Percentiles rank a stretch among this genome's conserved stretches.
Evolutionary conservation across 495 filamentous ascomycete species (phyloP).

Genomic region (Hypoxylon lienhwacheense): DNA sequence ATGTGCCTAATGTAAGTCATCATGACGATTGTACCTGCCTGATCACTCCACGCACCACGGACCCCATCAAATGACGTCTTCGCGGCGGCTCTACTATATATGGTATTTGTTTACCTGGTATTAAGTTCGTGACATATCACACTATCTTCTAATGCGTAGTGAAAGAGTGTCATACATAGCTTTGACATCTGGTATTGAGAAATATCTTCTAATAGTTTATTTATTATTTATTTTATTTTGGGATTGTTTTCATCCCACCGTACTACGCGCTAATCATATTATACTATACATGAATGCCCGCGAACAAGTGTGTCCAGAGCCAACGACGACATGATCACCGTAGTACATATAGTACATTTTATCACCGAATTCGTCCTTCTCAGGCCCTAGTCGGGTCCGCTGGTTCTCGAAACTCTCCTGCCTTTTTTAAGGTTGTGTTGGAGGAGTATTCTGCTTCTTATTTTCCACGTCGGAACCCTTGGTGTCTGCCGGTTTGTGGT

Average conservation of each 20-base stretch:
- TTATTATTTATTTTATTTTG: no score
- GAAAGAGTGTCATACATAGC: background rate
- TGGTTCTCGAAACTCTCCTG: background rate
- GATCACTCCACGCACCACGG: background rate
- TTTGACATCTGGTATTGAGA: background rate
- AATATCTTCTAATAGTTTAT: slow-evolving; percentile 6
- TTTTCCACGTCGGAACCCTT: slow-evolving; percentile 7
- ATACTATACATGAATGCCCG: slow-evolving; percentile 16
- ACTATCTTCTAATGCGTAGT: no score
- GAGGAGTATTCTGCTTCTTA: slow-evolving; percentile 18
- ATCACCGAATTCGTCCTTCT: no score
- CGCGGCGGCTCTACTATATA: slow-evolving; percentile 16
- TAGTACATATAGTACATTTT: slow-evolving; percentile 4
- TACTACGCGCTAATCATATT: slow-evolving; percentile 7
- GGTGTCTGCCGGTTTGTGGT: slow-evolving; percentile 6
- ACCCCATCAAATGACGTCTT: slow-evolving; percentile 32
- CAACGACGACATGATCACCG: slow-evolving; percentile 7
- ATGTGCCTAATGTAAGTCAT: slow-evolving; percentile 17
- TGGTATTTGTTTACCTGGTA: no score
- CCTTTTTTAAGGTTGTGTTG: slow-evolving; percentile 11
- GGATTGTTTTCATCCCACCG: slow-evolving; percentile 17
- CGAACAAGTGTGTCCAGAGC: background rate
- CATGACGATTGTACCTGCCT: slow-evolving; percentile 11
- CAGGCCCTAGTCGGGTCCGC: background rate
- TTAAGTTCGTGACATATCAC: no score